Percentiles rank a stretch among this genome's conserved stretches.
phyloP scores from a whole-genome alignment of 345 rosid species.

The Citrus maxima region DNA sequence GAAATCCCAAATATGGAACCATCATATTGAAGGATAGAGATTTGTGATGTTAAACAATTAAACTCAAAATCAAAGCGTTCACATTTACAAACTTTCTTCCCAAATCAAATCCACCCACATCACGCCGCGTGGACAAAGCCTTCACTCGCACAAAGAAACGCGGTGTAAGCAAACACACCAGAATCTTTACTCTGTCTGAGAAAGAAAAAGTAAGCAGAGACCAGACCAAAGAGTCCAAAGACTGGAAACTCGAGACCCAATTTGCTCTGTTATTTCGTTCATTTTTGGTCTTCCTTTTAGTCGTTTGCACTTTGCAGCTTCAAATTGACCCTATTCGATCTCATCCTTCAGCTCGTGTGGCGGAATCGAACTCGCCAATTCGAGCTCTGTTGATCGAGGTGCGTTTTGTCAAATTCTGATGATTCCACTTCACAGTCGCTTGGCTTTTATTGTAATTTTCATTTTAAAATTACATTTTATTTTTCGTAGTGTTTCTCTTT shows the following conservation, averaged over 20 bases:
- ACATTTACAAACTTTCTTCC: not conserved
- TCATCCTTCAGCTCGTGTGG: not conserved
- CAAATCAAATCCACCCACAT: not conserved
- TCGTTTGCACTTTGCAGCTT: not conserved
- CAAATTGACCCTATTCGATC: not conserved
- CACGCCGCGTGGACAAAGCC: not conserved
- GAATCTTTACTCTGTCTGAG: not conserved
- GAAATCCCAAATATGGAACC: too few species aligned
- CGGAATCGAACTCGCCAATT: not conserved
- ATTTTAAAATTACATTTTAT: not conserved
- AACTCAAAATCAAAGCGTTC: too few species aligned
- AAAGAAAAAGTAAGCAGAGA: not conserved
- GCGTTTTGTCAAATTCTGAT: not conserved
- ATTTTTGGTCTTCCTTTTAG: not conserved
- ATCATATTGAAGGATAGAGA: too few species aligned
- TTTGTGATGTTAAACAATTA: too few species aligned
- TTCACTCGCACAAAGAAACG: not conserved
- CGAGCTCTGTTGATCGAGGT: conserved; percentile 1
- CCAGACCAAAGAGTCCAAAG: not conserved
- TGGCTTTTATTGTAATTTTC: not conserved
- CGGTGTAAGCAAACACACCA: not conserved
- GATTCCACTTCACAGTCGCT: not conserved
- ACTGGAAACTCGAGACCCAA: not conserved
- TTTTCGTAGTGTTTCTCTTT: not conserved
- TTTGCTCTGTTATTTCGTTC: not conserved